Evolutionary conservation across 2,329 filamentous ascomycete species (phyloP), one percentile per base, ranked within the genome.

Genomic region (Neofusicoccum umdonicola): DNA sequence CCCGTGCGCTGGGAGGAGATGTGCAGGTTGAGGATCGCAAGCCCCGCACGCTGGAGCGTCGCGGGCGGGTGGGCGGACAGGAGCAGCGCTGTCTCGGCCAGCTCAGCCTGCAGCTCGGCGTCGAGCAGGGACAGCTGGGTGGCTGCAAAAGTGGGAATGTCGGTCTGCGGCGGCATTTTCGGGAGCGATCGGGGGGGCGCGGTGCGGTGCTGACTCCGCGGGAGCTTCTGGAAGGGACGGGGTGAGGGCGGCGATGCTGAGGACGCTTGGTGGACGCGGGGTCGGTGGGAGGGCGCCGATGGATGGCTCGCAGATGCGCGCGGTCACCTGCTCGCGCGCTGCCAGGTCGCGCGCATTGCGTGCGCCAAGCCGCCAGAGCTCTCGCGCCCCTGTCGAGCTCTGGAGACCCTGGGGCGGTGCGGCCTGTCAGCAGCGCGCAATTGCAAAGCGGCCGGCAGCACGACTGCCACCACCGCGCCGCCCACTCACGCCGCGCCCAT

Each of bases 1-100:
- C 95, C 95, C 0, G 95, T 99, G 35, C 93, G 89, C 73, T 91
- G 90, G 17, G 90, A 89, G 11, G 85, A 82, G 39, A 96, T 81
- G 37, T 86, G 80, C 8, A 98, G 86, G 76, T 93, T 94, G 15
- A 88, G 87, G 70, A 95, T 82, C 37, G 92, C 92, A 45, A 92
- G 83, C n/a, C 92, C 92, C 5, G 90, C 90, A 65, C 90, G 87
- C 73, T 91, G 86, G 12, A 96, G 86, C 0, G 86, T 82, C 0
- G 84, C 80, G 4, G 92, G 91, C 54, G 88, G 87, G 75, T 90
- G 86, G 51, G 84, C 85, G 50, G 87, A 83, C 65, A 93, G 84
- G 65, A 93, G 85, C 45, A 83, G 78, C 68, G 87, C 84, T 22
- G 89, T 92, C 77, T 92, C 89, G 52, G 84, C 80, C 56, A 92